Conservation (phyloP, 2,329 filamentous ascomycete species). For the Calonectria crousiana region DNA sequence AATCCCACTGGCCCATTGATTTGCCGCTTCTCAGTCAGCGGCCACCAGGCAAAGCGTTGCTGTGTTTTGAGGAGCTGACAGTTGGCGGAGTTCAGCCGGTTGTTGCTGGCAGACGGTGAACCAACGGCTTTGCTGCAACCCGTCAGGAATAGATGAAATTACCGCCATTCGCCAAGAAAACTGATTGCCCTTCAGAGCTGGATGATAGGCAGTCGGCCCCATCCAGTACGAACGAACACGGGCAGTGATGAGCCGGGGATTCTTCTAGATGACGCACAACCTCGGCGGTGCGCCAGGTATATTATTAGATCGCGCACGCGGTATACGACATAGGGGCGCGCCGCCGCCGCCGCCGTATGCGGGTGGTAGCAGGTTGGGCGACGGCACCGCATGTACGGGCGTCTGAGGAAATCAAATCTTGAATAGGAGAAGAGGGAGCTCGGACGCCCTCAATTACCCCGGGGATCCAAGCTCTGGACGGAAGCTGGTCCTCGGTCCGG, state of each 20-base stretch:
- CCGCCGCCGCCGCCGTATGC: not conserved
- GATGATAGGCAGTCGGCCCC: slow-evolving; percentile 7
- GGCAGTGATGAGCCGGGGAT: slow-evolving; percentile 13
- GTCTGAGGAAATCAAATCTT: not conserved
- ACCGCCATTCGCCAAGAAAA: slow-evolving; percentile 1
- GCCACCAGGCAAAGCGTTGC: not conserved
- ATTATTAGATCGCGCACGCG: slow-evolving; percentile 1
- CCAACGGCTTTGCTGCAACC: not conserved
- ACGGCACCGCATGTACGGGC: not conserved
- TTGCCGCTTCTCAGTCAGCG: not conserved
- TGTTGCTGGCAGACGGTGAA: not conserved
- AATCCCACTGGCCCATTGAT: not conserved
- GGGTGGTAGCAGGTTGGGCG: slow-evolving; percentile 13
- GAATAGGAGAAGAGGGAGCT: not conserved
- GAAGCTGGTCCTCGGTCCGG: slow-evolving; percentile 1
- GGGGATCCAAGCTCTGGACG: slow-evolving; percentile 14
- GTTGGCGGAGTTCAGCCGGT: not conserved
- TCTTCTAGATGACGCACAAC: slow-evolving; percentile 17
- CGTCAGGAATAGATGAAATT: not conserved
- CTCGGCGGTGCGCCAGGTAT: slow-evolving; percentile 14
- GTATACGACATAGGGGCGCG: slow-evolving; percentile 1
- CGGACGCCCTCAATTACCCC: not conserved
- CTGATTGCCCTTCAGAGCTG: not conserved
- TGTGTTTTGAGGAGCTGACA: not conserved
- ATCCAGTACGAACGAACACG: slow-evolving; percentile 22